Evolutionary conservation across 2,329 filamentous ascomycete species (phyloP).

Genomic region (Fusarium agapanthi): DNA sequence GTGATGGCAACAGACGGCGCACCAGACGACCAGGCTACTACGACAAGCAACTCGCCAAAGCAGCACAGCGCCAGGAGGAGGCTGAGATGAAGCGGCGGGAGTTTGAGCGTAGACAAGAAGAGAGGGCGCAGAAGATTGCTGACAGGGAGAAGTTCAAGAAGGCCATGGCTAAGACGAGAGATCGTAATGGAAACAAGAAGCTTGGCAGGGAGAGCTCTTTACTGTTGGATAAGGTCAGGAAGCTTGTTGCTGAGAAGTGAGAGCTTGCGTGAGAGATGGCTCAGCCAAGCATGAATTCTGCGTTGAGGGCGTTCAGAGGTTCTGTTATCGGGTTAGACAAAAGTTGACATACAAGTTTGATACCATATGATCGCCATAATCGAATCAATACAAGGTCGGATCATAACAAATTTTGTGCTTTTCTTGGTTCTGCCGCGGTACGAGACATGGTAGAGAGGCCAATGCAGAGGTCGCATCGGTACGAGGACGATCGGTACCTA

Average conservation of each 20-base stretch:
- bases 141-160: constrained; percentile 71
- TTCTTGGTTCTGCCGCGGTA: not conserved
- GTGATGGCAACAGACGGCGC: constrained; percentile 48
- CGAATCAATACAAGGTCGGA: not conserved
- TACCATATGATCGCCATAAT: constrained; percentile 16
- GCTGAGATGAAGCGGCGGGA: constrained; percentile 55
- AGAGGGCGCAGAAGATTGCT: constrained; percentile 71
- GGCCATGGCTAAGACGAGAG: constrained; percentile 77
- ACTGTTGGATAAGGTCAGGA: constrained; percentile 80
- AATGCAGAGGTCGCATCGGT: not conserved
- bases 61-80: constrained; percentile 53
- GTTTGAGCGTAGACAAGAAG: constrained; percentile 60
- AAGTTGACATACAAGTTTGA: constrained; percentile 21
- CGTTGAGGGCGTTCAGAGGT: constrained; percentile 20
- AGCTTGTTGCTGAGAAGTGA: constrained; percentile 64
- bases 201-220: constrained; percentile 83
- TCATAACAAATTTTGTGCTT: not conserved
- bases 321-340: constrained; percentile 28
- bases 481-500: not conserved
- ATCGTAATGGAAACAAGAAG: constrained; percentile 79
- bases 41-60: constrained; percentile 67
- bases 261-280: not conserved
- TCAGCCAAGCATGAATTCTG: not conserved
- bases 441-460: not conserved
- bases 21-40: constrained; percentile 65